phyloP scores from a whole-genome alignment of 2,329 filamentous ascomycete genomes.

The Fusarium austroafricanum region DNA sequence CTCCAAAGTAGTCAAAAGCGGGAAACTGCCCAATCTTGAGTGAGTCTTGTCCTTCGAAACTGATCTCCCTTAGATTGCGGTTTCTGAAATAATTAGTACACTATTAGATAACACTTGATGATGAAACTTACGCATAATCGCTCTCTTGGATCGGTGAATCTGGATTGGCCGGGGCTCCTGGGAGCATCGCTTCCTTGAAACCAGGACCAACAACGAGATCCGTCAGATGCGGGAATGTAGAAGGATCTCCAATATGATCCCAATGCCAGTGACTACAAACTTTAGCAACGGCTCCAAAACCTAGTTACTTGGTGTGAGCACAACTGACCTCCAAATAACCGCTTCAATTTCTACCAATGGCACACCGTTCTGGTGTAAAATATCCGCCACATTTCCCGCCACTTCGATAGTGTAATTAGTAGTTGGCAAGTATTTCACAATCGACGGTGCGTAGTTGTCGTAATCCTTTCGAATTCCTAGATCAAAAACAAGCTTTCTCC shows the following conservation, averaged over 20 bases:
- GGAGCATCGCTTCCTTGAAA: slow-evolving; percentile 58
- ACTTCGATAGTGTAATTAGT: slow-evolving; percentile 45
- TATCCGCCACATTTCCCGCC: slow-evolving; percentile 42
- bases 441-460: slow-evolving; percentile 43
- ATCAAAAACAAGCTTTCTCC: slow-evolving; percentile 47
- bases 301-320: no score
- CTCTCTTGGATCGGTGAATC: slow-evolving; percentile 50
- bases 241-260: slow-evolving; percentile 65
- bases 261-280: slow-evolving; percentile 57
- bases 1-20: slow-evolving; percentile 57
- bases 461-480: slow-evolving; percentile 49
- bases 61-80: slow-evolving; percentile 46
- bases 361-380: slow-evolving; percentile 20
- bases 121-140: slow-evolving; percentile 48
- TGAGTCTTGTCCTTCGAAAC: slow-evolving; percentile 37
- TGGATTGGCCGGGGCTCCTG: slow-evolving; percentile 58
- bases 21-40: slow-evolving; percentile 52
- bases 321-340: slow-evolving; percentile 39
- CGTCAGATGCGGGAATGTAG: slow-evolving; percentile 58
- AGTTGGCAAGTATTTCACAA: slow-evolving; percentile 43
- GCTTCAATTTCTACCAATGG: slow-evolving; percentile 26
- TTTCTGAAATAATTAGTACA: background rate
- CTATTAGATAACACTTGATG: fast-evolving
- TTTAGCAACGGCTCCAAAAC: no score
- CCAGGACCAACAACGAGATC: slow-evolving; percentile 65